These are phyloP conservation scores for Monosporascus sp. DNA, from an alignment of 2,329 filamentous ascomycete species.

Conservation along the genomic window DNA sequence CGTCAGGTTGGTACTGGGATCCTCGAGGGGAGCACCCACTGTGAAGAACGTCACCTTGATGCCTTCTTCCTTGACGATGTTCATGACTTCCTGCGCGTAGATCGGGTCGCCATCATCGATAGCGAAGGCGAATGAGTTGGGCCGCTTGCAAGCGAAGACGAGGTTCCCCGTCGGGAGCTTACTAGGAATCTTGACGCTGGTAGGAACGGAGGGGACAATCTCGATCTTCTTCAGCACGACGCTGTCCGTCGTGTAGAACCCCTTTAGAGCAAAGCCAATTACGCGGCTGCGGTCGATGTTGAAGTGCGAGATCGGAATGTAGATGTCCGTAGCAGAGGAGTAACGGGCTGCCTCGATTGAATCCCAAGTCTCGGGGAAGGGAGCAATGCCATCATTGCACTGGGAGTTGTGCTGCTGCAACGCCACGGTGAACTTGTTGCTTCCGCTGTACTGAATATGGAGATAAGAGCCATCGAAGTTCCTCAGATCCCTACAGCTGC, in stretches of 20 bases:
- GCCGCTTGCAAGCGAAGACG: slow-evolving; percentile 59
- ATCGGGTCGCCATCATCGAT: slow-evolving; percentile 64
- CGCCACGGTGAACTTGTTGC: slow-evolving; percentile 57
- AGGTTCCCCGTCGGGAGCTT: slow-evolving; percentile 59
- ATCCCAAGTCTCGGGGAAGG: slow-evolving; percentile 65
- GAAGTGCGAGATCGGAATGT: slow-evolving; percentile 64
- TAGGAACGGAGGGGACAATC: slow-evolving; percentile 52
- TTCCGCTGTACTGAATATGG: slow-evolving; percentile 60
- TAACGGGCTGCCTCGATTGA: slow-evolving; percentile 62
- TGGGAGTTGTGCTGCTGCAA: slow-evolving; percentile 62
- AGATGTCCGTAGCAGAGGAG: slow-evolving; percentile 49
- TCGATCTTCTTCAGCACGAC: slow-evolving; percentile 54
- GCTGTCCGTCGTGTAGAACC: slow-evolving; percentile 53
- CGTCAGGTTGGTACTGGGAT: slow-evolving; percentile 55
- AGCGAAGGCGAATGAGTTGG: slow-evolving; percentile 67
- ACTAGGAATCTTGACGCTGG: slow-evolving; percentile 45
- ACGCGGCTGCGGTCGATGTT: slow-evolving; percentile 51
- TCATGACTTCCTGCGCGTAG: slow-evolving; percentile 55
- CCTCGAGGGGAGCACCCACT: slow-evolving; percentile 58
- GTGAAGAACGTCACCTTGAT: slow-evolving; percentile 70
- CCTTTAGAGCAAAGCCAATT: slow-evolving; percentile 58
- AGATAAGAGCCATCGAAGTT: slow-evolving; percentile 54
- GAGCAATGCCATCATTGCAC: slow-evolving; percentile 50
- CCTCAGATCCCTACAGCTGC: slow-evolving; percentile 51
- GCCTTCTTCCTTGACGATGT: slow-evolving; percentile 54